Base-by-base conservation (phyloP, 139 green algal species). In the Limnomonas spitsbergensis region DNA sequence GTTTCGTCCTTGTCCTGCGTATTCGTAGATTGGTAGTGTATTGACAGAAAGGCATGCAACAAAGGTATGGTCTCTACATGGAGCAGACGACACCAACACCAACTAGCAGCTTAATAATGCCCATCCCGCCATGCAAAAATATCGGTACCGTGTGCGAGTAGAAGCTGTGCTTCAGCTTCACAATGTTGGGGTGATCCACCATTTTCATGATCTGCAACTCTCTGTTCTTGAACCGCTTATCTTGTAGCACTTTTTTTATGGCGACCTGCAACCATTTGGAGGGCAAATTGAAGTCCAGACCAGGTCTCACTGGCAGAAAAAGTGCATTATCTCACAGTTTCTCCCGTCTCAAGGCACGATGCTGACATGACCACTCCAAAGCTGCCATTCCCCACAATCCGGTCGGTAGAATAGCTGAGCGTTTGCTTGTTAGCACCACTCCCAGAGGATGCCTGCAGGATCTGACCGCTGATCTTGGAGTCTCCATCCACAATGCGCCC, bases 231-330 rank as follows among this genome's bases (percentile, higher is more conserved):
- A 99, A 99, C 3, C 96, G 89, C 89, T 97, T 97, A 85, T 99
- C 96, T 85, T 99, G 96, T 80, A 99, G 86, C 75, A 99, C 96
- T 87, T 99, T 99, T 87, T 99, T 99, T 76, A 99, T 99, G 4
- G 96, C 96, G 37, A 99, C 93, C 89, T 95, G 86, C 61, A 70
- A 61, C 14, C 47, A n/a, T n/a, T n/a, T n/a, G 31, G 3, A 39
- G 29, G 38, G 20, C 53, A 42, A 53, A 81, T 42, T 76, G 53
- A 4, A 9, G 53, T 14, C 53, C 27, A 36, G 9, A 56, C 27
- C 27, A 4, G 53, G 53, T 68, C 34, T 34, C 66, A 39, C 38
- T 38, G 47, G 47, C 20, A 56, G 47, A 9, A 56, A n/a, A n/a
- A n/a, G n/a, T n/a, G n/a, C n/a, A n/a, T n/a, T n/a, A n/a, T n/a